Evolutionary conservation across 495 filamentous ascomycete genomes (phyloP), one percentile per base, ranked within the genome.

Genomic region (Penicillium goetzii): DNA sequence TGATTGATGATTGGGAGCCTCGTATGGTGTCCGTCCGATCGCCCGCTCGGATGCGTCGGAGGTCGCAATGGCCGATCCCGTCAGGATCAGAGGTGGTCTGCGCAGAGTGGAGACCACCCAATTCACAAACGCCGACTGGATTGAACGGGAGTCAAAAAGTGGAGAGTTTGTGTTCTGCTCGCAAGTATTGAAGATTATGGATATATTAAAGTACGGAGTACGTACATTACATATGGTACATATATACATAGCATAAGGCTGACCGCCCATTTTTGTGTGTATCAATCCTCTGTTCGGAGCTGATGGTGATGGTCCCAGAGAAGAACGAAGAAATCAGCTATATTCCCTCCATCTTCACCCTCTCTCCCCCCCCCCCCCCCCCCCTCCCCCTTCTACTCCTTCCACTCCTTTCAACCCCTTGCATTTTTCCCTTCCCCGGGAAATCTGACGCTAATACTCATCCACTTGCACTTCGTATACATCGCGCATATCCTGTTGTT

Each of bases 1-100:
- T 19, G n/a, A 43, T 43, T 43, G 41, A 8, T 19, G n/a, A 43
- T 43, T 43, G 41, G 41, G 19, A 14, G n/a, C 17, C 34, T 36
- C 34, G n/a, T 10, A n/a, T 43, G 41, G n/a, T 43, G 2, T 9
- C 25, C 8, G 30, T 36, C 30, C 50, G 50, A 55, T 54, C 59
- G 50, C 30, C 58, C 59, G 58, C 17, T 45, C 68, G 68, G 68
- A 70, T 62, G 47, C 53, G 52, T 62, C 68, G 68, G 68, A 70
- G 61, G 9, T 56, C 65, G 61, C 53, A 52, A 41, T 56, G 47
- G 38, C 64, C 65, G 64, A 64, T 52, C 58, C 65, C 55, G 60
- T 51, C 25, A 41, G 61, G 40, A 64, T 56, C 40, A 2, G 9
- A 45, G 14, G 28, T 36, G 52, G 36, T 23, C 53, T 55, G 56